Conservation (phyloP, 495 filamentous ascomycete species). For the Penicillium canescens region DNA sequence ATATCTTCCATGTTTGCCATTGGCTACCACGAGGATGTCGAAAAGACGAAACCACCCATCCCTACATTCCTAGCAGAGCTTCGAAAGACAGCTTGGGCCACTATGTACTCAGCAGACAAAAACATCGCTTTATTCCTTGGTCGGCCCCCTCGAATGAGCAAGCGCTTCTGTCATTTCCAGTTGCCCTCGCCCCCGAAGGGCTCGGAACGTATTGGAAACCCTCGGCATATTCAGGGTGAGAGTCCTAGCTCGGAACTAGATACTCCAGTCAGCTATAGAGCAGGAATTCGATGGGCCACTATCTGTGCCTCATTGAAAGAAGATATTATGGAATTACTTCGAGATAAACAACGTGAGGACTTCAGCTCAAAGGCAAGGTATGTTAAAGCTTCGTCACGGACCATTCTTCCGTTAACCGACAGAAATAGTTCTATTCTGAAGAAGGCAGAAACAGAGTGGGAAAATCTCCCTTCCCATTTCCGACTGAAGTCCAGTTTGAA, state of each 20-base stretch:
- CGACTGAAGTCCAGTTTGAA: conserved; percentile 26
- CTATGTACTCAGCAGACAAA: conserved; percentile 45
- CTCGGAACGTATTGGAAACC: conserved; percentile 6
- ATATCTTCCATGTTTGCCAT: conserved; percentile 42
- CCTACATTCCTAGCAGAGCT: conserved; percentile 38
- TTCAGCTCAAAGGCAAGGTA: conserved; percentile 25
- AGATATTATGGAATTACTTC: conserved; percentile 38
- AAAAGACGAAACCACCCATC: conserved; percentile 24
- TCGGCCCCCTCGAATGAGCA: conserved; percentile 42
- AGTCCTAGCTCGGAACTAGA: neutral
- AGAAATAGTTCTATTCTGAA: conserved; percentile 19
- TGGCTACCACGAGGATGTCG: conserved; percentile 45
- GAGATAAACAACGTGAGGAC: conserved; percentile 24
- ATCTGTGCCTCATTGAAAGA: conserved; percentile 41
- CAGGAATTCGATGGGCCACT: conserved; percentile 40
- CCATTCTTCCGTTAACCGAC: neutral
- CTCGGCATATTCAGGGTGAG: conserved; percentile 9
- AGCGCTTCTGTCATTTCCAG: conserved; percentile 43
- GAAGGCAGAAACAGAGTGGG: conserved; percentile 27
- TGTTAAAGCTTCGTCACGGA: neutral
- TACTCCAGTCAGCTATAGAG: conserved; percentile 22
- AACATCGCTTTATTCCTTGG: conserved; percentile 46
- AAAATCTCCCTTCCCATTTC: conserved; percentile 27
- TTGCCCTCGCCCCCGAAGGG: conserved; percentile 19
- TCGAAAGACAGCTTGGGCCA: conserved; percentile 38